Conservation (phyloP, 345 rosid genomes). For the Cardiospermum halicacabum region DNA sequence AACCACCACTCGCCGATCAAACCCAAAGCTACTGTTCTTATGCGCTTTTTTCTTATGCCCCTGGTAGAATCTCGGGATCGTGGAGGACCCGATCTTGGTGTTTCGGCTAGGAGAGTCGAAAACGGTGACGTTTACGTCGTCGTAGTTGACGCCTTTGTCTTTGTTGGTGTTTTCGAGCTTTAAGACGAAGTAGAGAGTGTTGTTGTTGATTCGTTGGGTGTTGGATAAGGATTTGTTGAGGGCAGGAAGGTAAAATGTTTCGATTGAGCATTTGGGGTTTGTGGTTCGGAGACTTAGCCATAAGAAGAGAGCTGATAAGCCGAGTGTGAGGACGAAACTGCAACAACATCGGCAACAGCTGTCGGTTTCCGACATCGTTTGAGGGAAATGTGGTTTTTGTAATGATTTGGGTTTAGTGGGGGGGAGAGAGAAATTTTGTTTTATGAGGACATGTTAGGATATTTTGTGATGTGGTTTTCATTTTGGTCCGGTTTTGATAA, state of each 20-base stretch:
- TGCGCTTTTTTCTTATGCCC: slow-evolving; percentile 63
- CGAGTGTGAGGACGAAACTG: slow-evolving; percentile 48
- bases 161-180: slow-evolving; percentile 57
- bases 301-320: slow-evolving; percentile 58
- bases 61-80: slow-evolving; percentile 44
- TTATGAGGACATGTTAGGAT: not conserved
- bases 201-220: slow-evolving; percentile 2
- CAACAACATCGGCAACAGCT: slow-evolving; percentile 50
- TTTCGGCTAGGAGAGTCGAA: slow-evolving; percentile 16
- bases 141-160: slow-evolving; percentile 69
- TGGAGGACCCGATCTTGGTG: slow-evolving; percentile 15
- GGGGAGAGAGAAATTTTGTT: not conserved
- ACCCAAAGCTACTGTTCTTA: slow-evolving; percentile 21
- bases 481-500: too few relatives aligned
- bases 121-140: slow-evolving; percentile 40
- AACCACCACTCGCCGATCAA: slow-evolving; percentile 26
- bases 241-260: slow-evolving; percentile 50
- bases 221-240: slow-evolving; percentile 36
- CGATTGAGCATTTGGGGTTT: slow-evolving; percentile 49
- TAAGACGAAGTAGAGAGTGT: slow-evolving; percentile 44
- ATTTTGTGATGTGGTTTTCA: not conserved
- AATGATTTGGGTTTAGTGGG: too few relatives aligned
- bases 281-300: slow-evolving; percentile 71
- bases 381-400: not conserved
- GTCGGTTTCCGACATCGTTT: slow-evolving; percentile 26